phyloP scores from a whole-genome alignment of 164 flowering plant genomes.

The Aristolochia fimbriata region DNA sequence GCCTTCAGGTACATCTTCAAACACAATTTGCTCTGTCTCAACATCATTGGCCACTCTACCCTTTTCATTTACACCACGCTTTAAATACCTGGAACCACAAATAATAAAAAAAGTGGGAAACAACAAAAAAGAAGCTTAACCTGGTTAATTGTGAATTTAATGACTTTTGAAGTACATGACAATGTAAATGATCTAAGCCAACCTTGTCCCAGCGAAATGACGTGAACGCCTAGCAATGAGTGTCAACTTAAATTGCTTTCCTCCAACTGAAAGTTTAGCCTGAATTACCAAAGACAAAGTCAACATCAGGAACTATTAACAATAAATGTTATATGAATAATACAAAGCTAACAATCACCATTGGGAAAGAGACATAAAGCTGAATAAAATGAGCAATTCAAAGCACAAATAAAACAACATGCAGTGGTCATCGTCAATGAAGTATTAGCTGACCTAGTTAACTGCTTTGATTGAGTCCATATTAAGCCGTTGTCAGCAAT shows the following conservation, averaged over 20 bases:
- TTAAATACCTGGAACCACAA: constrained; percentile 50
- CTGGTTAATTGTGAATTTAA: too few relatives aligned
- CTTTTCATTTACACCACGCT: constrained; percentile 92
- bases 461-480: too few relatives aligned
- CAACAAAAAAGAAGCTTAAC: constrained; percentile 1
- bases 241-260: constrained; percentile 58
- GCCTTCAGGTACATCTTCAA: constrained; percentile 64
- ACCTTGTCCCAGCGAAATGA: constrained; percentile 99
- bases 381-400: too few relatives aligned
- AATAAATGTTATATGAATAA: too few relatives aligned
- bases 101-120: background rate
- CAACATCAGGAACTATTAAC: too few relatives aligned
- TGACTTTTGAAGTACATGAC: background rate
- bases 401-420: too few relatives aligned
- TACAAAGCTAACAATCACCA: too few relatives aligned
- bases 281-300: constrained; percentile 20
- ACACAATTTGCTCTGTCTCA: constrained; percentile 95
- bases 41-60: constrained; percentile 99
- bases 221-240: constrained; percentile 97
- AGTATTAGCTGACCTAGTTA: too few relatives aligned
- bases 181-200: constrained; percentile 4
- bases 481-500: too few relatives aligned
- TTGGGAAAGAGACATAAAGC: too few relatives aligned
- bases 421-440: too few relatives aligned
- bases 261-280: constrained; percentile 59